These are phyloP conservation scores for Aspergillus sp. DNA, from an alignment of 2,329 filamentous ascomycete species.

Conservation along the genomic window DNA sequence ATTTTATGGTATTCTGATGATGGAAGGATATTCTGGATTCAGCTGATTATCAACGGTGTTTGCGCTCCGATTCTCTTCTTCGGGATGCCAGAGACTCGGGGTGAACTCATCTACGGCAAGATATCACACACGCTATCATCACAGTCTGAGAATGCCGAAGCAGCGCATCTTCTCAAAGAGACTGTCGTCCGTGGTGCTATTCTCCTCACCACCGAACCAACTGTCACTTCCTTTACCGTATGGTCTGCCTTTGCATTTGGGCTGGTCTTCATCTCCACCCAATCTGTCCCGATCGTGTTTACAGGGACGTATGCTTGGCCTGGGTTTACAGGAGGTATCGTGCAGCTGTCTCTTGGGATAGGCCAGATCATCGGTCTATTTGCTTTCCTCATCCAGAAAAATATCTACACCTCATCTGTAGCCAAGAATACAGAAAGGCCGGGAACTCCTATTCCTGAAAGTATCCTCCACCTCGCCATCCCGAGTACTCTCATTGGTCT, in stretches of 20 bases:
- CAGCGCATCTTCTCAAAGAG: not conserved
- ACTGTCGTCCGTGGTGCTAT: constrained; percentile 1
- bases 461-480: not conserved
- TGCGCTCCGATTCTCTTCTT: not conserved
- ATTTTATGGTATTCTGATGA: not conserved
- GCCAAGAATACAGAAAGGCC: not conserved
- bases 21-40: constrained; percentile 1
- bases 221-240: not conserved
- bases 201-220: constrained; percentile 1
- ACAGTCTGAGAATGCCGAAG: not conserved
- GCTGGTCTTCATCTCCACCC: not conserved
- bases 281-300: constrained; percentile 1
- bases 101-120: not conserved
- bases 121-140: not conserved
- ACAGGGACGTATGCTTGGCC: not conserved
- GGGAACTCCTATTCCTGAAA: not conserved
- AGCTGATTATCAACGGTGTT: constrained; percentile 1
- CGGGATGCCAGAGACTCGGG: not conserved
- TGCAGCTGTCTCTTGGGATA: not conserved
- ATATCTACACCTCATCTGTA: not conserved
- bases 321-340: not conserved
- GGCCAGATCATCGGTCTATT: not conserved
- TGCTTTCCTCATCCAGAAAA: not conserved
- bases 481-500: not conserved
- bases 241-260: constrained; percentile 1